Percentiles rank a stretch among this genome's conserved stretches.
phyloP scores from a whole-genome alignment of 106 monocot genomes.

The Allium fistulosum region DNA sequence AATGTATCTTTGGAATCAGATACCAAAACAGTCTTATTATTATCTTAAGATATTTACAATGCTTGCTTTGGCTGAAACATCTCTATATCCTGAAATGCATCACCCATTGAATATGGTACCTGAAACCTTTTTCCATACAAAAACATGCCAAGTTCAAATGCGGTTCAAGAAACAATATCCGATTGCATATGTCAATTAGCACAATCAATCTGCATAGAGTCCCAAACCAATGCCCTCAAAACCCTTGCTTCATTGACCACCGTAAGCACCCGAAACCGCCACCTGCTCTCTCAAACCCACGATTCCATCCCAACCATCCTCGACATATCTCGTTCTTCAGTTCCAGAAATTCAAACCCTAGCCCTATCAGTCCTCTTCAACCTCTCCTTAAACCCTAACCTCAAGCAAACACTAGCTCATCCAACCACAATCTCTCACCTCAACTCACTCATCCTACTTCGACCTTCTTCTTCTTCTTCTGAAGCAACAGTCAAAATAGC shows the following conservation, averaged over 20 bases:
- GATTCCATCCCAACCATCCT: constrained; percentile 9
- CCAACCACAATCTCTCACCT: constrained; percentile 3
- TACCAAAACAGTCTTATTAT: too few relatives aligned
- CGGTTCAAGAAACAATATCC: constrained; percentile 2
- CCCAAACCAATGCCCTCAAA: constrained; percentile 14
- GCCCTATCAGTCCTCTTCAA: constrained; percentile 28
- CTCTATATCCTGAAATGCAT: too few relatives aligned
- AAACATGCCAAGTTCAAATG: not conserved
- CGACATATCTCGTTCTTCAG: constrained; percentile 3
- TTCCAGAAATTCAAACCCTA: constrained; percentile 5
- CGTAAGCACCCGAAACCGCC: constrained; percentile 19
- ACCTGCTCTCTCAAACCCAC: constrained; percentile 7
- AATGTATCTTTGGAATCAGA: too few relatives aligned
- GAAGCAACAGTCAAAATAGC: constrained; percentile 1
- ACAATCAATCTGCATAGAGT: not conserved
- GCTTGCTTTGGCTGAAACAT: too few relatives aligned
- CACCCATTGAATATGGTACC: too few relatives aligned
- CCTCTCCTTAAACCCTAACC: constrained; percentile 32
- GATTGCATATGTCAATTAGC: constrained; percentile 10
- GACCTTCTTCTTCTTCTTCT: not conserved
- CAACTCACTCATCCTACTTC: constrained; percentile 19
- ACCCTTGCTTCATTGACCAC: constrained; percentile 27
- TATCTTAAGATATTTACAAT: too few relatives aligned
- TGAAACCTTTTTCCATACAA: too few relatives aligned
- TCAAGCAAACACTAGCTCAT: constrained; percentile 15